Percentiles rank a stretch among this genome's conserved stretches.
These are phyloP conservation scores for Arachnomyces sp. DNA, from an alignment of 2,329 filamentous ascomycete species.

Conservation along the genomic window DNA sequence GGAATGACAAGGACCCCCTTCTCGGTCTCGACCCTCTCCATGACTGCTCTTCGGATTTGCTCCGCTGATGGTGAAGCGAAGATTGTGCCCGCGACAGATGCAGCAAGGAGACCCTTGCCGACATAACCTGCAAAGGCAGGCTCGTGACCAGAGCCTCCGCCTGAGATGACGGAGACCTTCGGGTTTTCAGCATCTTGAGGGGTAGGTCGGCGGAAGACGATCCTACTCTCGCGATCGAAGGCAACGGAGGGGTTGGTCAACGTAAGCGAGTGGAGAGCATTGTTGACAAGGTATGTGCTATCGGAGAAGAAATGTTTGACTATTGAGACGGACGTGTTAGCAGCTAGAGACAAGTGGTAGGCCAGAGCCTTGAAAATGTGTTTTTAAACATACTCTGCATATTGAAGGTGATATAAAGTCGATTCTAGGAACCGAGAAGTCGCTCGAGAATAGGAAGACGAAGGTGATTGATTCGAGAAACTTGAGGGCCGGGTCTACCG, in stretches of 20 bases:
- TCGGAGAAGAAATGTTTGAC: constrained; percentile 86
- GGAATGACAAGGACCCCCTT: constrained; percentile 80
- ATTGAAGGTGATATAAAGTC: constrained; percentile 8
- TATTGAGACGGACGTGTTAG: constrained; percentile 16
- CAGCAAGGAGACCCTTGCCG: constrained; percentile 69
- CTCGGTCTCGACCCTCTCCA: constrained; percentile 61
- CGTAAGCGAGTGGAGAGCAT: constrained; percentile 69
- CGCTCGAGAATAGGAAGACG: too few relatives aligned
- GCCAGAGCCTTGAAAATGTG: constrained; percentile 1
- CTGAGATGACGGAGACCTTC: constrained; percentile 76
- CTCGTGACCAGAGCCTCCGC: constrained; percentile 85
- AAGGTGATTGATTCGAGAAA: too few relatives aligned
- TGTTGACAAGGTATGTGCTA: constrained; percentile 67
- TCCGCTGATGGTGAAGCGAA: constrained; percentile 76
- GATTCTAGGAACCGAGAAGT: neutral
- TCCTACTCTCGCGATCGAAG: constrained; percentile 72
- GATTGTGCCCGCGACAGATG: constrained; percentile 77
- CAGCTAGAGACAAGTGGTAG: constrained; percentile 2
- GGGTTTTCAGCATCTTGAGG: constrained; percentile 37
- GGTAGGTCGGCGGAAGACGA: constrained; percentile 64
- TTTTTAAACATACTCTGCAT: constrained; percentile 29
- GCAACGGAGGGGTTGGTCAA: constrained; percentile 77
- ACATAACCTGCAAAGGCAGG: constrained; percentile 83
- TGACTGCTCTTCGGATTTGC: constrained; percentile 71
- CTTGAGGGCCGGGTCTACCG: too few relatives aligned